Evolutionary conservation across 1,284 basidiomycete species (phyloP).

Genomic region (Microbotryum scabiosae): DNA sequence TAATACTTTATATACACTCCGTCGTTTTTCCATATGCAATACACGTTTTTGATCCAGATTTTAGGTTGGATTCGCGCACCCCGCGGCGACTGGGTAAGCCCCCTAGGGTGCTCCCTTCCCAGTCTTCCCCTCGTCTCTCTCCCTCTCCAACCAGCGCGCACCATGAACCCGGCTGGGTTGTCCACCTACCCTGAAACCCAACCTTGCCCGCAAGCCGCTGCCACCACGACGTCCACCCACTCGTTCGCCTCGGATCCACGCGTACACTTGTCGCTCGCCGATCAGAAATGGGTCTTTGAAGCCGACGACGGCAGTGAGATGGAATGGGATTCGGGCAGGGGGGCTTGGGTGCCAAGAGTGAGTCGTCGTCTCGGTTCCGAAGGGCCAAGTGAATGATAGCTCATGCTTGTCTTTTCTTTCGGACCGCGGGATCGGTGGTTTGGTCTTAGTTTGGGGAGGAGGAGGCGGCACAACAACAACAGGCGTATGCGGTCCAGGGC

Average conservation of each 20-base stretch:
- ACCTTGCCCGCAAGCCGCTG: no score
- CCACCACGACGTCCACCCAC: no score
- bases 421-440: slow-evolving; percentile 13
- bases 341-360: slow-evolving; percentile 74
- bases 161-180: no score
- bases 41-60: no score
- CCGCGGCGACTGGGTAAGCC: no score
- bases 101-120: no score
- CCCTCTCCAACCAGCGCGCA: no score
- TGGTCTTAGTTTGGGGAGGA: slow-evolving; percentile 19
- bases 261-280: slow-evolving; percentile 50
- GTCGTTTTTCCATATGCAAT: no score
- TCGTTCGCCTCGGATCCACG: slow-evolving; percentile 18
- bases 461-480: slow-evolving; percentile 14
- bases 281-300: slow-evolving; percentile 81
- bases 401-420: neutral
- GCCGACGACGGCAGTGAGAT: slow-evolving; percentile 70
- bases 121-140: no score
- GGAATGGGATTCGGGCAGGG: slow-evolving; percentile 71
- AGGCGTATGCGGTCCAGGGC: slow-evolving; percentile 23
- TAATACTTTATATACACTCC: no score
- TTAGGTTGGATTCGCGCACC: no score
- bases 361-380: slow-evolving; percentile 60
- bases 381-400: neutral
- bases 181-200: no score